Percentiles rank a stretch among this genome's conserved stretches.
phyloP scores from a whole-genome alignment of 345 rosid species.

The Bruguiera gymnorhiza region DNA sequence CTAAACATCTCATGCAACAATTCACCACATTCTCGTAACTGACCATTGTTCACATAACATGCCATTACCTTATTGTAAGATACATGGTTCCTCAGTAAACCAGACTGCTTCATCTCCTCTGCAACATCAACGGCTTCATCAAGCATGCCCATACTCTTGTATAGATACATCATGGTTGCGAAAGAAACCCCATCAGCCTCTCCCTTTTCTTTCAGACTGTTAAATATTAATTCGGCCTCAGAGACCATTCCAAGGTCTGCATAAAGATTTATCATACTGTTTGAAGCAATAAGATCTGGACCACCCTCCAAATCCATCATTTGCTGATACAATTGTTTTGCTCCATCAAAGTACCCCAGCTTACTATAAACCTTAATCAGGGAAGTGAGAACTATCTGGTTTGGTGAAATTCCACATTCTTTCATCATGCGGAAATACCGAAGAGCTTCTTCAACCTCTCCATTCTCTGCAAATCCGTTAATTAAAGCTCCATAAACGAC shows the following conservation, averaged over 20 bases:
- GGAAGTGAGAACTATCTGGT: slow-evolving; percentile 71
- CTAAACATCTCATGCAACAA: slow-evolving; percentile 67
- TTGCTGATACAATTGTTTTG: slow-evolving; percentile 56
- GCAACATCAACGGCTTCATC: slow-evolving; percentile 78
- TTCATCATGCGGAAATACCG: slow-evolving; percentile 59
- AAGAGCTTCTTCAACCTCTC: slow-evolving; percentile 65
- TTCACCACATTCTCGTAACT: slow-evolving; percentile 63
- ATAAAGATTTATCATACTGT: slow-evolving; percentile 69
- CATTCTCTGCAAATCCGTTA: slow-evolving; percentile 77
- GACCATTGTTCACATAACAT: slow-evolving; percentile 65
- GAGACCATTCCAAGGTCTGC: slow-evolving; percentile 71
- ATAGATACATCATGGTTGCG: slow-evolving; percentile 77
- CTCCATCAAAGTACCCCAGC: slow-evolving; percentile 72
- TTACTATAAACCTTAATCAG: slow-evolving; percentile 79
- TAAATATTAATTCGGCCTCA: slow-evolving; percentile 67
- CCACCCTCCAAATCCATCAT: slow-evolving; percentile 64
- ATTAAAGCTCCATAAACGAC: slow-evolving; percentile 78
- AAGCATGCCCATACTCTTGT: slow-evolving; percentile 80
- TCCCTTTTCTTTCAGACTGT: slow-evolving; percentile 50
- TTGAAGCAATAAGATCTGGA: slow-evolving; percentile 69
- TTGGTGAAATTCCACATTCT: slow-evolving; percentile 53
- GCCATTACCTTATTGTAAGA: slow-evolving; percentile 77
- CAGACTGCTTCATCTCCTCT: slow-evolving; percentile 77
- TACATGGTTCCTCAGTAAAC: slow-evolving; percentile 49
- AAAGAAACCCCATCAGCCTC: slow-evolving; percentile 63